phyloP scores from a whole-genome alignment of 179 eudicot genomes.

The Spinacia oleracea region DNA sequence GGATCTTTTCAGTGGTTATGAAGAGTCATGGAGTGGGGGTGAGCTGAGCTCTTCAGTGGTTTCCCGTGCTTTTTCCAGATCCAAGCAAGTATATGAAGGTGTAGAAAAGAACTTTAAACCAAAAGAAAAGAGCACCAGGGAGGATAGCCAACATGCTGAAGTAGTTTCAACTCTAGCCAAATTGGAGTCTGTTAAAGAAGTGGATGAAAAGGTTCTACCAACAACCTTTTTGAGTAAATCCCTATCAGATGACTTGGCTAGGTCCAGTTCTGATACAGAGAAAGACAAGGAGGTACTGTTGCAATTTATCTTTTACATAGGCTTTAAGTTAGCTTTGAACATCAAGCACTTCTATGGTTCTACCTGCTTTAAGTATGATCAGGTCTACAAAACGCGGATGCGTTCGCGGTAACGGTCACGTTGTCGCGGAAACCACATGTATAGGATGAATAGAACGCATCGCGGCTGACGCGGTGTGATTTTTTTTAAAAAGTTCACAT shows the following conservation, averaged over 20 bases:
- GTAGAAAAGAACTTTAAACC: constrained; percentile 54
- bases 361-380: constrained; percentile 8
- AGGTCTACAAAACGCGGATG: no score
- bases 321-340: neutral
- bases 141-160: constrained; percentile 42
- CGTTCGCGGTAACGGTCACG: no score
- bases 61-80: constrained; percentile 37
- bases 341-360: neutral
- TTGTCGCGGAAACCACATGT: no score
- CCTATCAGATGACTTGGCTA: constrained; percentile 34
- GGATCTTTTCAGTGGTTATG: constrained; percentile 91
- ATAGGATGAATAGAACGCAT: no score
- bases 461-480: no score
- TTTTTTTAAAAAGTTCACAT: no score
- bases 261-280: constrained; percentile 23
- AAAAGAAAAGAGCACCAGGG: constrained; percentile 49
- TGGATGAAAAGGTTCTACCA: constrained; percentile 42
- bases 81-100: constrained; percentile 49
- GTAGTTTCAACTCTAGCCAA: constrained; percentile 28
- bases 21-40: constrained; percentile 70
- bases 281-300: constrained; percentile 28
- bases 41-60: constrained; percentile 41
- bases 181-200: constrained; percentile 68
- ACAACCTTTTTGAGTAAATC: constrained; percentile 44
- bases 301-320: neutral